Evolutionary conservation across 2,329 filamentous ascomycete species (phyloP), one percentile per base, ranked within the genome.

Genomic region (Neodidymelliopsis sp.): DNA sequence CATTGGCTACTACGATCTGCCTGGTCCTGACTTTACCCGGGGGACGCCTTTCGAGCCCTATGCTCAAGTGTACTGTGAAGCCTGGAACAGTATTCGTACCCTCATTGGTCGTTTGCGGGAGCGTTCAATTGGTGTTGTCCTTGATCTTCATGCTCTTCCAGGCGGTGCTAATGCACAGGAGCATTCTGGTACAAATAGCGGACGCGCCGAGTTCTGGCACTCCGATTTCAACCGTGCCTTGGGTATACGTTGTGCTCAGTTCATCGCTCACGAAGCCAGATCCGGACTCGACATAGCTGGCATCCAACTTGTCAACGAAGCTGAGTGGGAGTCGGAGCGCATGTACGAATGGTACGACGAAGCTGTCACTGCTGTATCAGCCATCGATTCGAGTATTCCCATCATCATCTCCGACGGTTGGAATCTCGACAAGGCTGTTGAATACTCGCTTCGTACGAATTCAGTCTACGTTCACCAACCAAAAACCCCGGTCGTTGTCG

Each of bases 401-500:
- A 67, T 85, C 13, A 81, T 84, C 56, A 78, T 86, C 52, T 82
- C 79, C 6, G 83, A 85, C 59, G 82, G 73, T 1, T 85, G 82
- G 81, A 75, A 84, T 59, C 65, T 84, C 11, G 54, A 59, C 0
- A 67, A 70, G 18, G 76, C 77, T 2, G 54, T 81, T 18, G 62
- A 72, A 7, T 85, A 81, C 72, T 69, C 65, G 3, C 67, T 73
- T 16, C 61, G 60, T 7, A 77, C 76, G 54, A 79, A 77, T 50
- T 58, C 67, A 7, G 62, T 63, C 16, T 56, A 62, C 23, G 59
- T 60, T 4, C 47, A 60, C n/a, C 53, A 54, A 8, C 56, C 65
- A 1, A 63, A 63, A 10, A 77, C 76, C 38, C 80, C 81, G 0
- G 73, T 85, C 6, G 68, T 84, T 16, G 72, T 85, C 19, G 83